Base-by-base conservation (phyloP, 306 rosid genomes). In the Herpetospermum pedunculosum region DNA sequence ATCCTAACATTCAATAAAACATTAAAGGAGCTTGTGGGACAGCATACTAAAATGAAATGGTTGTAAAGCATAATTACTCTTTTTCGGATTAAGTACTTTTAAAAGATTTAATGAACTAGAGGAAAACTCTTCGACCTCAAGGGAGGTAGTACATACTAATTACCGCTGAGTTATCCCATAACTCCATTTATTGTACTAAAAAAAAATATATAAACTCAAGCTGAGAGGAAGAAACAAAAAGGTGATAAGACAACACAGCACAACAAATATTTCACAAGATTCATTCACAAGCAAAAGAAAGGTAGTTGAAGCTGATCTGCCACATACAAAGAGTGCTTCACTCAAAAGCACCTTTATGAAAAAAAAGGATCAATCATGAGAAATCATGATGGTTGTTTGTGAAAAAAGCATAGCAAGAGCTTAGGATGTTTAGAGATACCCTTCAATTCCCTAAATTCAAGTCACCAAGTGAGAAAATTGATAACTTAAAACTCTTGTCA, bases 1-100 rank as follows among this genome's bases (percentile, higher is more conserved):
- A 88, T 87, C 99, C 99, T 94, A 74, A 73, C 19, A 7, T 38
- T 38, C 6, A 41, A 10, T 6, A 13, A 30, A 5, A 0, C 12
- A 52, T 65, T 37, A 41, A 38, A 62, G 26, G 34, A 34, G 16
- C 46, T 34, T 32, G 68, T 60, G 41, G 68, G 69, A 34, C 25
- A 59, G 23, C 67, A 5, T 29, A 28, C n/a, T n/a, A n/a, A n/a
- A n/a, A n/a, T n/a, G n/a, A n/a, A n/a, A n/a, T n/a, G n/a, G n/a
- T n/a, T n/a, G n/a, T n/a, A n/a, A n/a, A n/a, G n/a, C n/a, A 32
- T 32, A 6, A 32, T 16, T 32, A 60, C 68, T 32, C 43, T 16
- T 15, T 44, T n/a, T 63, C 28, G 70, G 47, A 63, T 35, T n/a
- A 62, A 34, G 14, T 34, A 62, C 14, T 60, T 60, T 10, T 2